Conservation (phyloP, 2,329 filamentous ascomycete genomes). For the Xylariomycetidae sp. region DNA sequence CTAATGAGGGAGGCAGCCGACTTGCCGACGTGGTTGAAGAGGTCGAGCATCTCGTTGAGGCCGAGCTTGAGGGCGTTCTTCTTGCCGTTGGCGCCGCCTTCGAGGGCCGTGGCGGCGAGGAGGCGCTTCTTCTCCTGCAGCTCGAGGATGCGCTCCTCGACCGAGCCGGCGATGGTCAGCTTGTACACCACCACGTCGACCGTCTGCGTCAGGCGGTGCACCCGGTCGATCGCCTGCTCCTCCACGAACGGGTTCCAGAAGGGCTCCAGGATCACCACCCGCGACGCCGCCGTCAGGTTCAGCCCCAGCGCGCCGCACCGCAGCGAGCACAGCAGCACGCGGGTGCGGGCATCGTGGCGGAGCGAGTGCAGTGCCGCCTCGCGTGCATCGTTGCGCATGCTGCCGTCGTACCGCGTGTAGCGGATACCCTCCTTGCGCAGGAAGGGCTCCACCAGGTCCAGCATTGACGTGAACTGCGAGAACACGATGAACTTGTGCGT, state of each 20-base stretch:
- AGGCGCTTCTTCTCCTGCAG: conserved; percentile 91
- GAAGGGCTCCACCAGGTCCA: conserved; percentile 92
- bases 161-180: conserved; percentile 76
- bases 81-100: conserved; percentile 65
- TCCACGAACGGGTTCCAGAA: conserved; percentile 99
- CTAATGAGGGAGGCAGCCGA: conserved; percentile 30
- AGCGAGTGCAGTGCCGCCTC: conserved; percentile 78
- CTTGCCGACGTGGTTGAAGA: conserved; percentile 67
- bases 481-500: conserved; percentile 98
- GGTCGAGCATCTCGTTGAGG: conserved; percentile 85
- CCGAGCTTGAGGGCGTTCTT: conserved; percentile 74
- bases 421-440: conserved; percentile 66
- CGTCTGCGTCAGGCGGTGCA: conserved; percentile 96
- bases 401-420: conserved; percentile 87
- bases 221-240: conserved; percentile 96
- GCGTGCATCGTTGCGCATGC: conserved; percentile 88
- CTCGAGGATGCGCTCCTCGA: conserved; percentile 91
- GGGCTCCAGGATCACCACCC: conserved; percentile 91
- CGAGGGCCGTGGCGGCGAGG: conserved; percentile 86
- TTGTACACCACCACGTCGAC: conserved; percentile 94
- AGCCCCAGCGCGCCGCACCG: conserved; percentile 90
- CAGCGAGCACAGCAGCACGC: conserved; percentile 85
- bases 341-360: conserved; percentile 65
- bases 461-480: conserved; percentile 97
- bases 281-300: conserved; percentile 87